phyloP scores from a whole-genome alignment of 352 stramenopile genomes.

The Pythium chondricola region DNA sequence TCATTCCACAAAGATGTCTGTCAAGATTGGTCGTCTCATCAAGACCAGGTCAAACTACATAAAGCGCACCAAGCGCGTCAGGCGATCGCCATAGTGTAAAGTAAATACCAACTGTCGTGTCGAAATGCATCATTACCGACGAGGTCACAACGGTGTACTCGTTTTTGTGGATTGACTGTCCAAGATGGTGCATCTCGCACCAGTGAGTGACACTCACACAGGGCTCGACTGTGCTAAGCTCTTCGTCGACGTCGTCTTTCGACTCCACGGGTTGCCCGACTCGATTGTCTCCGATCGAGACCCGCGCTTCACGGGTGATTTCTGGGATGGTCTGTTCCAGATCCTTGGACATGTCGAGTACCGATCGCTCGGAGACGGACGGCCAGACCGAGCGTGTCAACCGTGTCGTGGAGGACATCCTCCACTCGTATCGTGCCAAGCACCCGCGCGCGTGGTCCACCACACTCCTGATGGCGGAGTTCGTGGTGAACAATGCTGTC shows the following conservation, averaged over 20 bases:
- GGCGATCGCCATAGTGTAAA: too few relatives aligned
- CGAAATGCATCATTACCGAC: too few relatives aligned
- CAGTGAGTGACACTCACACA: background rate
- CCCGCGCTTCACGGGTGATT: conserved; percentile 13
- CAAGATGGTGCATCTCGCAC: conserved; percentile 2
- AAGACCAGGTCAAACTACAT: too few relatives aligned
- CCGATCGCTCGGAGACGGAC: conserved; percentile 15
- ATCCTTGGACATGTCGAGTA: conserved; percentile 16
- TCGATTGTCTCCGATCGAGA: conserved; percentile 2
- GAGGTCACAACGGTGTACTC: background rate
- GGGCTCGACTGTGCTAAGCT: background rate
- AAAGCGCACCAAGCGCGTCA: too few relatives aligned
- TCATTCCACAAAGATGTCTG: too few relatives aligned
- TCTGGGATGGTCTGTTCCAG: conserved; percentile 10
- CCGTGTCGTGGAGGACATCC: conserved; percentile 12
- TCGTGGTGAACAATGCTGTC: conserved; percentile 11
- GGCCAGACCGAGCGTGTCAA: conserved; percentile 7
- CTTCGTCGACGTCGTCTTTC: conserved; percentile 1
- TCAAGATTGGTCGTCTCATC: too few relatives aligned
- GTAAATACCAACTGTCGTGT: too few relatives aligned
- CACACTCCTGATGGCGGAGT: conserved; percentile 8
- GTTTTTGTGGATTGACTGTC: conserved; percentile 6
- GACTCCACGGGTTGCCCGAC: background rate
- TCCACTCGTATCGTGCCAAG: conserved; percentile 2
- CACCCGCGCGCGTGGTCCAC: background rate